Percentiles rank a stretch among this genome's conserved stretches.
Evolutionary conservation across 2,329 filamentous ascomycete species (phyloP).

Genomic region (Penicillium expansum): DNA sequence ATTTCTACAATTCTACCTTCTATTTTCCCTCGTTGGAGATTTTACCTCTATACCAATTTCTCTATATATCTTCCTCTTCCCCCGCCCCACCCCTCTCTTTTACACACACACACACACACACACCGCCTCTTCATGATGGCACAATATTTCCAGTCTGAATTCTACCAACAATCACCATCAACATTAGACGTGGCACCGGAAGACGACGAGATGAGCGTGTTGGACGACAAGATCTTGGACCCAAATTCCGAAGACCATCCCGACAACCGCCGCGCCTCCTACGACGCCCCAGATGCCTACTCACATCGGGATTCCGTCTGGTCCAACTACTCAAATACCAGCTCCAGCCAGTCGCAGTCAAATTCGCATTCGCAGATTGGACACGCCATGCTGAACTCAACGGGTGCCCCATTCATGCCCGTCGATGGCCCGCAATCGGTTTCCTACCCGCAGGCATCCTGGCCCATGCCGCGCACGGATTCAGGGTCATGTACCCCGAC

Average conservation of each 20-base stretch:
- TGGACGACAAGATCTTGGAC: conserved; percentile 53
- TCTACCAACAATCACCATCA: conserved; percentile 45
- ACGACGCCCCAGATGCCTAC: conserved; percentile 51
- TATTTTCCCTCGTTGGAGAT: conserved; percentile 7
- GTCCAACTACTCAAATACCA: conserved; percentile 46
- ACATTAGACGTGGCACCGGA: conserved; percentile 42
- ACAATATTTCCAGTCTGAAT: conserved; percentile 46
- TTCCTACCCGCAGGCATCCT: conserved; percentile 48
- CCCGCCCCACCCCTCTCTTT: conserved; percentile 9
- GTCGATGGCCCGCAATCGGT: conserved; percentile 49
- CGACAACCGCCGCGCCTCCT: conserved; percentile 45
- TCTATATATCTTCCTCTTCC: conserved; percentile 4
- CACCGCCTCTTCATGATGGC: conserved; percentile 38
- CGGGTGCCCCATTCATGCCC: conserved; percentile 63
- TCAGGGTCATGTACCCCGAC: conserved; percentile 74
- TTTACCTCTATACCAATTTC: conserved; percentile 1
- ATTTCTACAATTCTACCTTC: not conserved
- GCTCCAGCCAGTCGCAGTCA: conserved; percentile 44
- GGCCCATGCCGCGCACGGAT: conserved; percentile 60
- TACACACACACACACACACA: conserved; percentile 9
- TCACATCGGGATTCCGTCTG: conserved; percentile 53
- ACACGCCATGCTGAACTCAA: conserved; percentile 50
- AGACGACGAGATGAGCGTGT: conserved; percentile 54
- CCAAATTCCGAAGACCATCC: conserved; percentile 50
- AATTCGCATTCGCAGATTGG: conserved; percentile 43